Evolutionary conservation across 352 stramenopile genomes (phyloP).

Genomic region (Thalassiosira exigua): DNA sequence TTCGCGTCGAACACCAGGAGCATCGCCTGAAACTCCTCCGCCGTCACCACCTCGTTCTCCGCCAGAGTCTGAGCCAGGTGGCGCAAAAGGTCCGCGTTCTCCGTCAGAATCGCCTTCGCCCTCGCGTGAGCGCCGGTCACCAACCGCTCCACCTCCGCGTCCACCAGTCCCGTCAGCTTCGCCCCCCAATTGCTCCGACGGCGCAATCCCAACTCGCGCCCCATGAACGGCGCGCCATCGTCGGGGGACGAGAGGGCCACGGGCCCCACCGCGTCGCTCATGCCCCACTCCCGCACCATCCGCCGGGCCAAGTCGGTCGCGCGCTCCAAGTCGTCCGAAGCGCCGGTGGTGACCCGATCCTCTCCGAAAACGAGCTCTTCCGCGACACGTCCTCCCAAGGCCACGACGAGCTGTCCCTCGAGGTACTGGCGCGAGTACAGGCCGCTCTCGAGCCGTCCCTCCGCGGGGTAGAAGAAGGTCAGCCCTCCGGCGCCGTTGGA

Average conservation of each 20-base stretch:
- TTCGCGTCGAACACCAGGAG: conserved; percentile 81
- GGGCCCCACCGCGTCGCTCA: conserved; percentile 78
- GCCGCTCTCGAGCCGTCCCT: conserved; percentile 84
- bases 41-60: conserved; percentile 86
- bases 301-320: conserved; percentile 84
- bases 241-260: conserved; percentile 66
- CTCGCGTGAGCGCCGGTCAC: conserved; percentile 87
- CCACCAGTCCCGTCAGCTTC: conserved; percentile 75
- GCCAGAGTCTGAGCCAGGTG: conserved; percentile 82
- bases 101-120: conserved; percentile 85
- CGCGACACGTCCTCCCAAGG: conserved; percentile 82
- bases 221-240: conserved; percentile 77
- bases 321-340: conserved; percentile 86
- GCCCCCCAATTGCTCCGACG: conserved; percentile 72
- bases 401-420: conserved; percentile 82
- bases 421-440: conserved; percentile 87
- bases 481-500: conserved; percentile 86
- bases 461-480: conserved; percentile 87
- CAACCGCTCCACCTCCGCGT: conserved; percentile 85
- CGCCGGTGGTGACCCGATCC: conserved; percentile 83
- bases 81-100: conserved; percentile 85
- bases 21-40: conserved; percentile 86
- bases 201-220: conserved; percentile 61
- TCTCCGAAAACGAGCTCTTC: conserved; percentile 86
- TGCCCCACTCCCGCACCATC: conserved; percentile 86